These are phyloP conservation scores for Talaromyces sp. DNA, from an alignment of 2,329 filamentous ascomycete species.

Conservation along the genomic window DNA sequence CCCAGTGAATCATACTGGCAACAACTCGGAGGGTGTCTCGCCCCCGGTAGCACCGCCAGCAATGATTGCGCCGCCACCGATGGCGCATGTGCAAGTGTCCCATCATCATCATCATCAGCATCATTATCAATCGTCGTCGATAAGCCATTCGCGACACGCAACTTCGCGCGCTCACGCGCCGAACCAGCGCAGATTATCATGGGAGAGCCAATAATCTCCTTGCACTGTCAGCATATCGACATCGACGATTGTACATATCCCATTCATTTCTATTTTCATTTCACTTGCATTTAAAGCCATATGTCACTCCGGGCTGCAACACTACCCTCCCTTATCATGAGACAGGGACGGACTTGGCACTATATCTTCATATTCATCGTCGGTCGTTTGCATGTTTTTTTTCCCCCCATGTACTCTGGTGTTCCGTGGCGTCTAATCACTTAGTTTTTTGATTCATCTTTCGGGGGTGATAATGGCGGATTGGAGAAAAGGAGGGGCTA, in stretches of 20 bases:
- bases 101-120: not conserved
- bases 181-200: conserved; percentile 7
- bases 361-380: not conserved
- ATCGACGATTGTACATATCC: not conserved
- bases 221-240: not conserved
- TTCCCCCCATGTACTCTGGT: not conserved
- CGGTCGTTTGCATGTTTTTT: not conserved
- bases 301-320: not conserved
- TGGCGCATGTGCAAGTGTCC: conserved; percentile 26
- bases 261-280: not conserved
- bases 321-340: no score
- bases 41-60: not conserved
- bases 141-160: not conserved
- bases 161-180: not conserved
- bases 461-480: not conserved
- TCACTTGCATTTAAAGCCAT: not conserved
- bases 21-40: not conserved
- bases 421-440: not conserved
- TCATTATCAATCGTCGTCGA: not conserved
- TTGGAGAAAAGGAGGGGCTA: not conserved
- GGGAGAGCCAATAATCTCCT: not conserved
- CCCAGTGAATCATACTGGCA: not conserved
- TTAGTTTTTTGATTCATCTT: not conserved
- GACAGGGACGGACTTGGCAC: no score
- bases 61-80: conserved; percentile 25